phyloP scores from a whole-genome alignment of 1,284 basidiomycete species.

The Athelia sp. region DNA sequence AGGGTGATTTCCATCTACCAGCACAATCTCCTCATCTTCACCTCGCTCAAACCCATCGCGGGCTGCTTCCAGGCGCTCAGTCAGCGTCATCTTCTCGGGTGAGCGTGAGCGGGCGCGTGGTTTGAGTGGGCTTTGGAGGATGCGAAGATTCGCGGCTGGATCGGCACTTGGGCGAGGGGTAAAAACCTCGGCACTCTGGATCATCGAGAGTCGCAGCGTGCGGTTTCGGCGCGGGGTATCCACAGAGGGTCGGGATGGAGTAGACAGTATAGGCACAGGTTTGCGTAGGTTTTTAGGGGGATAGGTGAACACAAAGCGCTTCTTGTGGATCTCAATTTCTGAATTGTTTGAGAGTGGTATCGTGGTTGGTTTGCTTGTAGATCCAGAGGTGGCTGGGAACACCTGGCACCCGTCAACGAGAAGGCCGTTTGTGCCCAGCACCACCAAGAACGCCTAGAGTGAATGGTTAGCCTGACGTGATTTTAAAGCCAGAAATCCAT shows the following conservation, averaged over 20 bases:
- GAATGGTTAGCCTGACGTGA: neutral
- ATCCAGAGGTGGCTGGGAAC: slow-evolving; percentile 31
- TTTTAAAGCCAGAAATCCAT: neutral
- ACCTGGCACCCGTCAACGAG: slow-evolving; percentile 58
- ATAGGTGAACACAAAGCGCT: slow-evolving; percentile 64
- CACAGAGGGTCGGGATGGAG: slow-evolving; percentile 34
- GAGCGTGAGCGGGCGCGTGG: slow-evolving; percentile 23
- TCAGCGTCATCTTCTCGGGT: neutral
- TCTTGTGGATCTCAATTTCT: slow-evolving; percentile 60
- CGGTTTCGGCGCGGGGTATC: slow-evolving; percentile 25
- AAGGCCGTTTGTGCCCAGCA: slow-evolving; percentile 53
- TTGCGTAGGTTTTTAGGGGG: slow-evolving; percentile 66
- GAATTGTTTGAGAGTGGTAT: slow-evolving; percentile 61
- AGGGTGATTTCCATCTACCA: slow-evolving; percentile 63
- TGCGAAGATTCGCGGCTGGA: slow-evolving; percentile 55
- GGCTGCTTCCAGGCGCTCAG: neutral
- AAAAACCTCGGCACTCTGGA: slow-evolving; percentile 67
- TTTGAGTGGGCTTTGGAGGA: slow-evolving; percentile 56
- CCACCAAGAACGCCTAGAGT: slow-evolving; percentile 65
- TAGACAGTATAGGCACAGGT: slow-evolving; percentile 40
- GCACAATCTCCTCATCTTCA: slow-evolving; percentile 42
- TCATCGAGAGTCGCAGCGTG: slow-evolving; percentile 65
- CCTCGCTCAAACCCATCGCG: slow-evolving; percentile 17
- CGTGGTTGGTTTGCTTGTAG: slow-evolving; percentile 34
- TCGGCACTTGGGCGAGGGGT: slow-evolving; percentile 55